These are phyloP conservation scores for Cryptococcus depauperatus DNA, from an alignment of 1,284 basidiomycete genomes.

Conservation along the genomic window DNA sequence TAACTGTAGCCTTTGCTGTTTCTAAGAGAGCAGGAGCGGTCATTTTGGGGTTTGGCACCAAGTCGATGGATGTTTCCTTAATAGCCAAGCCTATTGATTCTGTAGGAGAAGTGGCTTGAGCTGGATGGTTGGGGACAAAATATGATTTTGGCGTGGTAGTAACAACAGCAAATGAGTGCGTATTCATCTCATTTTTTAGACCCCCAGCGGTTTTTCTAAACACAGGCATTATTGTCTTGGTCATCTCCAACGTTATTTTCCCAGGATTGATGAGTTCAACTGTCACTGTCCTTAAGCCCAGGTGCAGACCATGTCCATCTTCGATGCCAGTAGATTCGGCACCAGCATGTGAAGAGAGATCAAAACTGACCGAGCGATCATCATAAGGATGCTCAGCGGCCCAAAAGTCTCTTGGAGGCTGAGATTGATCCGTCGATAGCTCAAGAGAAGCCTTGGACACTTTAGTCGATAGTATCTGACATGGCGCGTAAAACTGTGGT, in stretches of 20 bases:
- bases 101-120: too few species aligned
- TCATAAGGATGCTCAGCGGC: neutral
- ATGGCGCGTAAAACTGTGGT: neutral
- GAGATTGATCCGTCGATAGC: neutral
- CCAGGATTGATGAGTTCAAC: conserved; percentile 24
- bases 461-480: too few species aligned
- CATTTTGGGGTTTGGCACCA: too few species aligned
- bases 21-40: conserved; percentile 14
- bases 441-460: neutral
- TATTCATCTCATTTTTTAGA: conserved; percentile 8
- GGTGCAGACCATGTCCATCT: neutral
- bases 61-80: too few species aligned
- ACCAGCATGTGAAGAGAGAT: neutral
- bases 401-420: neutral
- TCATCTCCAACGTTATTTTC: conserved; percentile 23
- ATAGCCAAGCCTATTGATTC: too few species aligned
- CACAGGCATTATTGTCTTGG: conserved; percentile 28
- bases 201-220: conserved; percentile 6
- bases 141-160: conserved; percentile 25
- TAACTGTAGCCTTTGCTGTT: too few species aligned
- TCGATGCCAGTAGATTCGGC: neutral
- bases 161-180: conserved; percentile 28
- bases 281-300: neutral
- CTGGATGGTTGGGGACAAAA: conserved; percentile 4
- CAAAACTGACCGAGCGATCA: conserved; percentile 2